Base-by-base conservation (phyloP, 257 asterid species). In the Ophiorrhiza pumila region DNA sequence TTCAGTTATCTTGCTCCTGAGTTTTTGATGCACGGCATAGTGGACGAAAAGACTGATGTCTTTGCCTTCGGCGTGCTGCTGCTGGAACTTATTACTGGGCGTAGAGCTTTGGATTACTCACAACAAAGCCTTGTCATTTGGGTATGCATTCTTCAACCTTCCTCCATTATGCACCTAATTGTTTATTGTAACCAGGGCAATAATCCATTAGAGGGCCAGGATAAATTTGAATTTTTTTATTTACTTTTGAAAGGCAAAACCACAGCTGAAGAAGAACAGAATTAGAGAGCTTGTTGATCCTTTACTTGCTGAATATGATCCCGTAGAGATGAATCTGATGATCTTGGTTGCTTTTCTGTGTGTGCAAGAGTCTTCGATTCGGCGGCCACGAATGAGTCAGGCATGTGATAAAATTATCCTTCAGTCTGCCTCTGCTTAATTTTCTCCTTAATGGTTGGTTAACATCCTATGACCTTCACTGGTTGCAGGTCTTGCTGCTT, bases 91-190 rank as follows among this genome's bases (percentile, higher is more conserved):
- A 89, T 93, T 59, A 89, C 96, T 0, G 98, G 97, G n/a, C 96
- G 97, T 5, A 88, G 97, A 9, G 98, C 98, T 22, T 85, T 93
- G 42, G 98, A 93, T 81, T 91, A 90, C 83, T 87, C 97, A 0
- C 97, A 85, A 77, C 98, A 93, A 79, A 93, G 97, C 90, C 97
- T 94, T 32, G 96, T 94, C 71, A 81, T 94, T 81, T 94, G 98
- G 98, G 98, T 91, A 88, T 2, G 90, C 65, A 59, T 35, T 2
- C n/a, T 59, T 41, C 68, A 68, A 35, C 2, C n/a, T 57, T 69
- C 58, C 64, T 47, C 27, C n/a, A 1, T 27, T 50, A n/a, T n/a
- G 17, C 25, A 42, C 29, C 34, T n/a, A 13, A 59, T 46, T 14
- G 49, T 22, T 60, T 53, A 32, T 23, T 62, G 41, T 37, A 45